phyloP scores from a whole-genome alignment of 257 asterid species.

The Fraxinus americana region DNA sequence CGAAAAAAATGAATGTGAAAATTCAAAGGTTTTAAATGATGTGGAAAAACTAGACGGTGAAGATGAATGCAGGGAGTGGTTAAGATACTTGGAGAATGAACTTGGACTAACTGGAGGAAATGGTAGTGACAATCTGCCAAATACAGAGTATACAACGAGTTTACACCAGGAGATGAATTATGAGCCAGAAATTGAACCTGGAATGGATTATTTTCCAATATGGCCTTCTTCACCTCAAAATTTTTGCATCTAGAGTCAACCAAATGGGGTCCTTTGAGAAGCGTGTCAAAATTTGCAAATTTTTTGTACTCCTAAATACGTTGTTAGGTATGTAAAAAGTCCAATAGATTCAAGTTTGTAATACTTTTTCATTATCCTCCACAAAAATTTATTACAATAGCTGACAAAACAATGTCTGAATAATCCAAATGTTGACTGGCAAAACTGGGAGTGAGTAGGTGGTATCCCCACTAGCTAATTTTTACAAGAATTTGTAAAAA shows the following conservation, averaged over 20 bases:
- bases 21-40: neutral
- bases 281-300: neutral
- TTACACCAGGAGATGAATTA: neutral
- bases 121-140: neutral
- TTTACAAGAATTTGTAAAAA: neutral
- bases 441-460: neutral
- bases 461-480: constrained; percentile 10
- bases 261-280: neutral
- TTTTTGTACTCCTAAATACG: neutral
- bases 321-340: constrained; percentile 3
- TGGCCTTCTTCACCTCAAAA: constrained; percentile 25
- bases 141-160: neutral
- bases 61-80: constrained; percentile 43
- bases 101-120: constrained; percentile 42
- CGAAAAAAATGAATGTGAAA: neutral
- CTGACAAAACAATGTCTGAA: neutral
- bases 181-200: constrained; percentile 5
- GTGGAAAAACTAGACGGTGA: constrained; percentile 16
- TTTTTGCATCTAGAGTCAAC: constrained; percentile 23
- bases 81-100: constrained; percentile 54
- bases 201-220: constrained; percentile 16
- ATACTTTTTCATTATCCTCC: neutral
- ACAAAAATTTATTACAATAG: neutral
- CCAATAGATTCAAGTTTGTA: neutral
- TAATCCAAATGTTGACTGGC: neutral